Evolutionary conservation across 345 rosid species (phyloP).

Genomic region (Sapria himalayana): DNA sequence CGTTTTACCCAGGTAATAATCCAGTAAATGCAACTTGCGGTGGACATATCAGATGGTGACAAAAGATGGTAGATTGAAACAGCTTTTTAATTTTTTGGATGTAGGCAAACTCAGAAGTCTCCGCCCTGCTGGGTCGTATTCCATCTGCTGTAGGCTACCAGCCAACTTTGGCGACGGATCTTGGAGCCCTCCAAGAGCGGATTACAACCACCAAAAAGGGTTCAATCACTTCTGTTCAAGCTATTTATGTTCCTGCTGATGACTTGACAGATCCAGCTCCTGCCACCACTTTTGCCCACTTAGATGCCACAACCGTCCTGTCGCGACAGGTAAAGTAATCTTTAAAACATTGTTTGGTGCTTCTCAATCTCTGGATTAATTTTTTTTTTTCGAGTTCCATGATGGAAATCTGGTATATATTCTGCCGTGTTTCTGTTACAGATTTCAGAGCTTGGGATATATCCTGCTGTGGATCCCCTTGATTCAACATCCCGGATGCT

Average conservation of each 20-base stretch:
- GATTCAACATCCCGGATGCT: conserved; percentile 99
- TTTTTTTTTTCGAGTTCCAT: no score
- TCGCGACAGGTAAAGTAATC: conserved; percentile 54
- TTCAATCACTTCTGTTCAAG: conserved; percentile 95
- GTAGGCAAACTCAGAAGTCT: conserved; percentile 98
- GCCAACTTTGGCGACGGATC: conserved; percentile 96
- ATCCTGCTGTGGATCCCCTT: conserved; percentile 95
- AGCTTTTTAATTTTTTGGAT: neutral
- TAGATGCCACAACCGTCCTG: conserved; percentile 96
- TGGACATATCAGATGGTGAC: no score
- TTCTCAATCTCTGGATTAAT: no score
- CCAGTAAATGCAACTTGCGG: no score
- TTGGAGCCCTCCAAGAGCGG: conserved; percentile 97
- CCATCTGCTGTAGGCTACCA: conserved; percentile 99
- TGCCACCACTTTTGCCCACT: conserved; percentile 96
- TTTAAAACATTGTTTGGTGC: neutral
- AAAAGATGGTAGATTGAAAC: no score
- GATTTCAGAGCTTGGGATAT: conserved; percentile 97
- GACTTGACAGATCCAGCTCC: conserved; percentile 99
- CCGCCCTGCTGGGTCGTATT: conserved; percentile 96
- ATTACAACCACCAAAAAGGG: conserved; percentile 98
- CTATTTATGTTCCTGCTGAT: conserved; percentile 97
- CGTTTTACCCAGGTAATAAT: conserved; percentile 87
- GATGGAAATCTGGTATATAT: no score
- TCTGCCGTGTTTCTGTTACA: conserved; percentile 6